These are phyloP conservation scores for Epithemia pelagica DNA, from an alignment of 108 stramenopile species.

Conservation along the genomic window DNA sequence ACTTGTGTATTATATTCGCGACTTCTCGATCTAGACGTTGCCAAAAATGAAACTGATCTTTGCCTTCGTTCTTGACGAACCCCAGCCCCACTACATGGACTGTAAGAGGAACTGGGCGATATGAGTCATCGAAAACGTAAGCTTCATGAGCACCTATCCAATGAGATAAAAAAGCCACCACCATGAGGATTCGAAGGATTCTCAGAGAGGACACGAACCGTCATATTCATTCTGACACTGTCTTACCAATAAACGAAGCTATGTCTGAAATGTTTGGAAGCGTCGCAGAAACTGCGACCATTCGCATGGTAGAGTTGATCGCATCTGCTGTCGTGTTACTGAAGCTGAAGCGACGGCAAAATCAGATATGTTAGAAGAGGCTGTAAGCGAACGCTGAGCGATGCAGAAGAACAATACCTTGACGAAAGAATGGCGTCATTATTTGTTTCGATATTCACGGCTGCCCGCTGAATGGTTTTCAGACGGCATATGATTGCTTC, in stretches of 20 bases:
- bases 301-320: slow-evolving; percentile 65
- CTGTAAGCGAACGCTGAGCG: too few relatives aligned
- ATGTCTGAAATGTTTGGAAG: slow-evolving; percentile 91
- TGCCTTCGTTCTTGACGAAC: slow-evolving; percentile 34
- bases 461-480: slow-evolving; percentile 81
- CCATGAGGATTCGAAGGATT: too few relatives aligned
- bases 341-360: slow-evolving; percentile 29
- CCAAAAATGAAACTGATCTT: slow-evolving; percentile 85
- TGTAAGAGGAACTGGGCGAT: slow-evolving; percentile 86
- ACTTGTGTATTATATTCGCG: slow-evolving; percentile 59
- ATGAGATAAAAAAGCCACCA: too few relatives aligned
- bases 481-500: slow-evolving; percentile 86
- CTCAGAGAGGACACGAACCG: too few relatives aligned
- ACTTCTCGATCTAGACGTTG: slow-evolving; percentile 64
- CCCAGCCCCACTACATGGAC: slow-evolving; percentile 68
- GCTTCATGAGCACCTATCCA: slow-evolving; percentile 70
- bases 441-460: not conserved
- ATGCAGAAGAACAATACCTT: slow-evolving; percentile 11
- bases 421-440: not conserved
- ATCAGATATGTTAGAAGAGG: too few relatives aligned
- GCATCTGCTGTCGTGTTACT: slow-evolving; percentile 44
- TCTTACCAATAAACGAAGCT: slow-evolving; percentile 57
- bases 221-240: too few relatives aligned
- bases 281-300: slow-evolving; percentile 91
- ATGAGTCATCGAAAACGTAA: slow-evolving; percentile 79